Evolutionary conservation across 2,329 filamentous ascomycete genomes (phyloP), one percentile per base, ranked within the genome.

Genomic region (Botrytis paeoniae): DNA sequence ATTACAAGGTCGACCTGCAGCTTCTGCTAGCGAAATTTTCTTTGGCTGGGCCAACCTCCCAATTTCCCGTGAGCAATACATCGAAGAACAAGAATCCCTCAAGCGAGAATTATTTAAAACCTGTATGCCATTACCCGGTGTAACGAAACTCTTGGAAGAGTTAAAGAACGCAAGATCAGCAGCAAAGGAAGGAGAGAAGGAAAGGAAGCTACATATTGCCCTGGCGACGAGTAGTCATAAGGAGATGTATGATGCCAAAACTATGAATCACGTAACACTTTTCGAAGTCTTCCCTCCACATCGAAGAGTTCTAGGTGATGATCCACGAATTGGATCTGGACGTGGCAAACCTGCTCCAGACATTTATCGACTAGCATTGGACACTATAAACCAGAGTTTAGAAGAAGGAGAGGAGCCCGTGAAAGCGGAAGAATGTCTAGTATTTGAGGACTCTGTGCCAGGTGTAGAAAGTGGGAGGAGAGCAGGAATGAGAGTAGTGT

Each of bases 271-370:
- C 78, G 84, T 91, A 51, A 78, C 82, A 2, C 85, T 89, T 51
- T 82, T 92, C 63, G 90, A 91, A 80, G 82, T 89, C 37, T 97
- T 98, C 80, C 87, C 90, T 45, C 81, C 85, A 1, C 83, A 90
- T n/a, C 89, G 93, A 73, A 89, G 91, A 64, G 91, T 99, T 0
- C 84, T 97, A 0, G 96, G 96, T 18, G 96, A 99, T 80, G 95
- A 99, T 81, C 80, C 85, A 10, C 88, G 96, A 69, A 93, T 99
- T 77, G 85, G 87, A 0, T 83, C 86, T 5, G 95, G 95, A 0
- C 85, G 94, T n/a, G 96, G 96, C 20, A 99, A 99, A 83, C 96
- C 96, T 0, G 87, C 95, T 45, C 96, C 95, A 0, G 95, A 99
- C 83, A 99, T 99, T 77, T 98, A 97, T 82, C 84, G 97, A 14